phyloP scores from a whole-genome alignment of 1,139 yeast genomes.

The Suhomyces yuchorum region DNA sequence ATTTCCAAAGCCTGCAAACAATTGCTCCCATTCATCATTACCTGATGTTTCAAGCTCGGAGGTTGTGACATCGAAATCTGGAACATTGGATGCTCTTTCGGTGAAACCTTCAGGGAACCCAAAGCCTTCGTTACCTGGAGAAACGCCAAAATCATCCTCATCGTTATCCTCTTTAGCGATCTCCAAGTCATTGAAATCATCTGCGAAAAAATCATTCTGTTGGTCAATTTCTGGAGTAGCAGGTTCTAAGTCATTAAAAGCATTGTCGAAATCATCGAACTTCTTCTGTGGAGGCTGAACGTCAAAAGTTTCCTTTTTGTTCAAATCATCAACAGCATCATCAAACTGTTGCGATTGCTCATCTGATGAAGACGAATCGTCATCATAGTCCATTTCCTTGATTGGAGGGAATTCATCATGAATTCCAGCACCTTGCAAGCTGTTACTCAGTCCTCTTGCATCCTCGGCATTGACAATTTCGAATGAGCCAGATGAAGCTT shows the following conservation, averaged over 20 bases:
- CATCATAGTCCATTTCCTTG: conserved; percentile 61
- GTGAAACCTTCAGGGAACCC: conserved; percentile 47
- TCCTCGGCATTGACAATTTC: conserved; percentile 57
- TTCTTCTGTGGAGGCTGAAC: conserved; percentile 27
- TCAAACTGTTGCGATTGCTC: conserved; percentile 38
- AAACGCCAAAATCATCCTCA: conserved; percentile 21
- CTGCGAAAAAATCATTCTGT: conserved; percentile 39
- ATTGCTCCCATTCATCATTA: conserved; percentile 90
- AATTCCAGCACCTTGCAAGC: conserved; percentile 3
- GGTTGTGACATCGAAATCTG: conserved; percentile 28
- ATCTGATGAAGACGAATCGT: conserved; percentile 46
- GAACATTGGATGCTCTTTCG: conserved; percentile 25
- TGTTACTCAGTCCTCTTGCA: conserved; percentile 22
- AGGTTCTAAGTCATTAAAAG: conserved; percentile 44
- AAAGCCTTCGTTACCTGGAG: conserved; percentile 19
- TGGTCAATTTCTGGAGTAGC: conserved; percentile 32
- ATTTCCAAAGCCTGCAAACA: conserved; percentile 87
- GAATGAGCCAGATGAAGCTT: conserved; percentile 42
- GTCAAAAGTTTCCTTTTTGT: conserved; percentile 11
- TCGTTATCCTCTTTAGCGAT: conserved; percentile 45
- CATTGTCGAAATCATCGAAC: conserved; percentile 38
- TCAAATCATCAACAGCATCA: conserved; percentile 44
- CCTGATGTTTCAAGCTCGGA: conserved; percentile 19
- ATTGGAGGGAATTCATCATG: conserved; percentile 73
- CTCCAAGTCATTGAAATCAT: conserved; percentile 54